phyloP scores from a whole-genome alignment of 179 eudicot species.

The Sideroxylon spinosum region DNA sequence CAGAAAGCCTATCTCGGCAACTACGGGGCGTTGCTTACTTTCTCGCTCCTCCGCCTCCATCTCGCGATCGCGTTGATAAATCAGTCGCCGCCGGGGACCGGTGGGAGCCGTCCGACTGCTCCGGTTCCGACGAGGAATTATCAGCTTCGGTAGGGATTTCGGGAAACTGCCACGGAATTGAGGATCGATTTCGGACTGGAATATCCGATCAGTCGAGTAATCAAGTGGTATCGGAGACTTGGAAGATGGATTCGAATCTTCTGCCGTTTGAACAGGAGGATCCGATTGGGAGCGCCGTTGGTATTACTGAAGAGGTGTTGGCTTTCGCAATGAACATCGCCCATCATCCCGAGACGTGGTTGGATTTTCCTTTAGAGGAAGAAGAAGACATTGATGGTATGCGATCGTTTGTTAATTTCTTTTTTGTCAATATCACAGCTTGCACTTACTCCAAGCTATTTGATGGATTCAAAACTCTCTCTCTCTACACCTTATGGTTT shows the following conservation, averaged over 20 bases:
- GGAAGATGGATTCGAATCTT: conserved; percentile 34
- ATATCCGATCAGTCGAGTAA: conserved; percentile 31
- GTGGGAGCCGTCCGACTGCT: conserved; percentile 18
- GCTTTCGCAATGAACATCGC: conserved; percentile 71
- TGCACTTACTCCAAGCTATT: background rate
- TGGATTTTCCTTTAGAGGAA: conserved; percentile 85
- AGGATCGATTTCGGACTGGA: conserved; percentile 30
- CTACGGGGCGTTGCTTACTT: conserved; percentile 82
- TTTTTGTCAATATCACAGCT: background rate
- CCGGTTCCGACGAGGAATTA: conserved; percentile 21
- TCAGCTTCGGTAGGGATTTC: conserved; percentile 21
- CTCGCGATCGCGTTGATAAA: conserved; percentile 14
- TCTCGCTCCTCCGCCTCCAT: conserved; percentile 33
- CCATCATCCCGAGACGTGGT: conserved; percentile 96
- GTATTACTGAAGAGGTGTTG: conserved; percentile 83
- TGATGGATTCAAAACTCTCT: too few relatives aligned
- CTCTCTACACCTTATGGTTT: too few relatives aligned
- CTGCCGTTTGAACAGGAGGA: conserved; percentile 36
- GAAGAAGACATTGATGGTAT: conserved; percentile 52
- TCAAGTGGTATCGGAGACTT: conserved; percentile 33
- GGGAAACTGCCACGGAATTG: conserved; percentile 30
- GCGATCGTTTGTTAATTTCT: background rate
- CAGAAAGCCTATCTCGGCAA: conserved; percentile 66
- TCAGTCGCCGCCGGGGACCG: conserved; percentile 8
- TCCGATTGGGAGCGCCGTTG: conserved; percentile 43